Base-by-base conservation (phyloP, 2,329 filamentous ascomycete genomes). In the Lasiodiplodia theobromae region DNA sequence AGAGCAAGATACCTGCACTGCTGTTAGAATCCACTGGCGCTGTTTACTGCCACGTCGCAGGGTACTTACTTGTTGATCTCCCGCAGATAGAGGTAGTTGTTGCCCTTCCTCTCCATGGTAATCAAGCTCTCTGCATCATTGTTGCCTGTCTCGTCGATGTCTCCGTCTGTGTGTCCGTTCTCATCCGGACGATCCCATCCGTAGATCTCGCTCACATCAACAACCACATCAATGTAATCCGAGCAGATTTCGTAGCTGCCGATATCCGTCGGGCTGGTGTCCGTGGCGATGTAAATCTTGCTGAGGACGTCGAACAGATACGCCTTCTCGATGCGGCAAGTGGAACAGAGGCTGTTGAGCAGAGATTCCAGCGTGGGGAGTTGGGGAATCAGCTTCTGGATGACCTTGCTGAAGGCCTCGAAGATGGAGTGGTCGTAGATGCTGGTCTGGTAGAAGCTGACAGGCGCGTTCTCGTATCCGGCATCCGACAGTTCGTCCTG, bases 401-500 rank as follows among this genome's bases (percentile, higher is more conserved):
- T 97, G 71, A 99, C 95, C 80, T 97, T 97, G 83, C 91, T 95
- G 79, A 99, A 97, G 62, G 96, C 96, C 81, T 99, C 96, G 78
- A 98, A 99, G 76, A 97, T 97, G 75, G 92, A 96, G 82, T 97
- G 95, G 79, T 99, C 96, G 85, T 98, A 99, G 78, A 99, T 99
- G 77, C 92, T 96, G 16, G 96, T 99, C 68, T 97, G 89, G 79
- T 99, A 95, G 82, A 97, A 99, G 69, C 92, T 94, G 71, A 99
- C 92, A 0, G 93, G 93, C 1, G 94, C 93, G 76, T 97, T 97
- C 77, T 97, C 95, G 77, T 97, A 93, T 14, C 94, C 95, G 70
- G 93, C 89, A 78, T 99, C 96, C 12, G 91, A 95, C 38, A 99
- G 88, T 79, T 99, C 96, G 78, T 99, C 96, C 75, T 97, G 94